A percentile compares a stretch with the other conserved stretches of the same genome.
These are phyloP conservation scores for Calocera cornea DNA, from an alignment of 768 basidiomycete genomes.

Conservation along the genomic window DNA sequence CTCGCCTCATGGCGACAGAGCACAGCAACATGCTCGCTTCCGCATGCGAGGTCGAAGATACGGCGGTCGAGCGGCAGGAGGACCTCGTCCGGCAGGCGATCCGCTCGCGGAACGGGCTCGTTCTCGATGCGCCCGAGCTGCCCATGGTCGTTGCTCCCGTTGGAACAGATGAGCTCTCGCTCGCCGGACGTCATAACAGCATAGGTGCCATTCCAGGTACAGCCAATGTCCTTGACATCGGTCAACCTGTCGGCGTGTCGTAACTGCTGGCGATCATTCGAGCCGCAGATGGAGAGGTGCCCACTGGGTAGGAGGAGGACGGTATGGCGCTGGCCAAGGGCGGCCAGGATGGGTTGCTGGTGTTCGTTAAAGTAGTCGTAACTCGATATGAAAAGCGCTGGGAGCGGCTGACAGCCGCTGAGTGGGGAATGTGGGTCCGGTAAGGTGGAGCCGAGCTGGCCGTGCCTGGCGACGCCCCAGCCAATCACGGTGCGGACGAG, in stretches of 20 bases:
- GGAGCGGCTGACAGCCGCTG: background rate
- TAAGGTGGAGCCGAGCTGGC: slow-evolving; percentile 49
- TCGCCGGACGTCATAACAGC: slow-evolving; percentile 14
- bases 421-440: background rate
- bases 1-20: slow-evolving; percentile 6
- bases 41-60: slow-evolving; percentile 40
- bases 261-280: slow-evolving; percentile 57
- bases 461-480: slow-evolving; percentile 78
- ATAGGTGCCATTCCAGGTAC: slow-evolving; percentile 77
- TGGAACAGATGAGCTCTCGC: slow-evolving; percentile 31
- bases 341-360: slow-evolving; percentile 28
- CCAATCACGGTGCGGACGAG: slow-evolving; percentile 33
- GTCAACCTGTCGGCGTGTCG: slow-evolving; percentile 22
- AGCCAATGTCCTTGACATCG: slow-evolving; percentile 29
- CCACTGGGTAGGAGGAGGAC: slow-evolving; percentile 36
- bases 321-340: slow-evolving; percentile 46
- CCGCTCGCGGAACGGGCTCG: background rate
- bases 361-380: slow-evolving; percentile 24
- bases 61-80: background rate
- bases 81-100: slow-evolving; percentile 3
- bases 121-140: slow-evolving; percentile 43
- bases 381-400: slow-evolving; percentile 22
- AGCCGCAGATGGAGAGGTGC: slow-evolving; percentile 42
- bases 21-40: slow-evolving; percentile 72
- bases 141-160: slow-evolving; percentile 41